Evolutionary conservation across 2,329 filamentous ascomycete genomes (phyloP), one percentile per base, ranked within the genome.

Genomic region (Nothophaeocryptopus gaeumannii): DNA sequence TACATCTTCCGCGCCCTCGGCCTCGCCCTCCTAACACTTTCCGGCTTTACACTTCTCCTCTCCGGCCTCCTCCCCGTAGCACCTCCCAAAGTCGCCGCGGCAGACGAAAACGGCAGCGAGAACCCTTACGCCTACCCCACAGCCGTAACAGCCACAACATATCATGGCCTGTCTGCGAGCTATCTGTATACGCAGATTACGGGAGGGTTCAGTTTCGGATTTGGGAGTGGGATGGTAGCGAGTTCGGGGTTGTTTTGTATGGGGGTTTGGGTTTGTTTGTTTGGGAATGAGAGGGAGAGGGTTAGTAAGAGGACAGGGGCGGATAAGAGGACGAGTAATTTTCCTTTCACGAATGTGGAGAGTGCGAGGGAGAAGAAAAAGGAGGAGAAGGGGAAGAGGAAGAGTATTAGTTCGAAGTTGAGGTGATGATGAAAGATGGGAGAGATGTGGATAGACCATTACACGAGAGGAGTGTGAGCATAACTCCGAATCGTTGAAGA

Each of bases 1-100:
- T 92, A 92, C 76, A 84, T 91, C 67, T 82, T 82, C 44, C 85
- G 87, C 36, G 81, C 78, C 26, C 77, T 89, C 1, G 88, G 85
- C 55, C 73, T 91, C 49, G 73, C 82, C 29, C 77, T 89, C 38
- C 72, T 90, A 15, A 73, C 82, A 8, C 71, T 92, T 26, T 83
- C 82, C 30, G 63, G 83, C 5, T 70, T 86, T 10, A 77, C 78
- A n/a, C 70, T 90, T 33, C 74, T 88, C 32, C 76, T 91, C 29
- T 86, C 86, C 0, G 88, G 87, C 39, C 78, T 79, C 2, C 74
- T 92, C 5, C 87, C 88, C 0, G 69, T 90, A 10, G 78, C 53
- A 8, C 41, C 40, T 26, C 53, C 44, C 26, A 46, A 37, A 33
- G 30, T 34, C 5, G 41, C 39, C 29, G 30, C 40, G n/a, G 34